These are phyloP conservation scores for Vaccinium corymbosum DNA, from an alignment of 148 eudicot genomes.

Conservation along the genomic window DNA sequence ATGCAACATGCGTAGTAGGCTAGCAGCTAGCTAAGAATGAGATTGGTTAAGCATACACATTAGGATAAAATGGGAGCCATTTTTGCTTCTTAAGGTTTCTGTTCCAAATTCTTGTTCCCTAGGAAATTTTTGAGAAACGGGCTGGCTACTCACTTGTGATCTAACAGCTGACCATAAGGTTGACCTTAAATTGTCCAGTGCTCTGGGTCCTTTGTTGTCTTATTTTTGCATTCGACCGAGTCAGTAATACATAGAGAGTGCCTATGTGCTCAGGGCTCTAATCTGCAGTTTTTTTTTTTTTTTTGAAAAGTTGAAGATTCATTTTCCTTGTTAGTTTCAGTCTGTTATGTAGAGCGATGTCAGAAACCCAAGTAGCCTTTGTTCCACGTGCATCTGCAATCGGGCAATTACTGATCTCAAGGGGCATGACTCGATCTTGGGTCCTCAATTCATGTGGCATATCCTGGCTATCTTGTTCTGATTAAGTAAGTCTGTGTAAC, in stretches of 20 bases:
- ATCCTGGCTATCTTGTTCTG: constrained; percentile 10
- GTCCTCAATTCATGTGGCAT: neutral
- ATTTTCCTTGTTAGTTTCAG: neutral
- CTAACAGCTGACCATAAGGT: neutral
- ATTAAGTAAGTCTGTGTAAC: neutral
- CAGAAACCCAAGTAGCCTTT: neutral
- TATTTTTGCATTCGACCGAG: neutral
- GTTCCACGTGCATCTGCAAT: neutral
- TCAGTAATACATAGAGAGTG: neutral
- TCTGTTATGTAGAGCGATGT: neutral
- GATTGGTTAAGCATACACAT: neutral
- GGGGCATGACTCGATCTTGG: neutral
- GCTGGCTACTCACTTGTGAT: neutral
- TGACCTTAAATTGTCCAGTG: neutral
- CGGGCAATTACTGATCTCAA: constrained; percentile 1
- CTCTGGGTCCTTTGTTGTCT: neutral
- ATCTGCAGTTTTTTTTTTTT: neutral
- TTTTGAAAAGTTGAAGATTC: neutral
- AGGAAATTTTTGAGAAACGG: neutral
- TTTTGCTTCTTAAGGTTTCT: neutral
- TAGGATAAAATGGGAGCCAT: neutral
- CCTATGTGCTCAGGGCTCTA: neutral
- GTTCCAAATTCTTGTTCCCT: neutral
- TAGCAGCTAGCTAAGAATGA: neutral
- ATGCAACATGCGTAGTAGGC: neutral